These are phyloP conservation scores for Colletotrichum musicola DNA, from an alignment of 2,329 filamentous ascomycete genomes.

Conservation along the genomic window DNA sequence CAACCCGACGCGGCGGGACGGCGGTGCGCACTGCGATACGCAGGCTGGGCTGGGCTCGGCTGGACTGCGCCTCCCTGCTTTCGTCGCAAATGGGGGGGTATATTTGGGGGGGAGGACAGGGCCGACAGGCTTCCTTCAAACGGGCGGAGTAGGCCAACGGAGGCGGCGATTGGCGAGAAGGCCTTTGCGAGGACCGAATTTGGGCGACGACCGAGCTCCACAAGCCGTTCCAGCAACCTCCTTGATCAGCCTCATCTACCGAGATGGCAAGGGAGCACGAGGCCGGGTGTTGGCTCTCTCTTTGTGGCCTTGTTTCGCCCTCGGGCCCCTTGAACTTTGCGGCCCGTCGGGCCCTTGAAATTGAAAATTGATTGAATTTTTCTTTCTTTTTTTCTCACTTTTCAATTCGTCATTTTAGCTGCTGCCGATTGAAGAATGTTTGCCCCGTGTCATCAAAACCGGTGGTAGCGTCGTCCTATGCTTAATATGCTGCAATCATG, in stretches of 20 bases:
- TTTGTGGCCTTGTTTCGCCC: constrained; percentile 8
- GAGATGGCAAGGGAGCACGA: constrained; percentile 31
- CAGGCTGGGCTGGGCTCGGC: background rate
- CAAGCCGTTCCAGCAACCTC: constrained; percentile 30
- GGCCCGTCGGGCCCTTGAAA: background rate
- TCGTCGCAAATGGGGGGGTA: constrained; percentile 22
- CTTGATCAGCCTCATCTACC: constrained; percentile 27
- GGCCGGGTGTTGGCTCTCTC: background rate
- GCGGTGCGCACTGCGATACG: background rate
- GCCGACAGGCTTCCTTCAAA: constrained; percentile 18
- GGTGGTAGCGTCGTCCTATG: constrained; percentile 5
- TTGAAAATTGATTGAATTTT: constrained; percentile 12
- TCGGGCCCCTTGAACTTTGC: background rate
- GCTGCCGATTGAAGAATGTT: constrained; percentile 18
- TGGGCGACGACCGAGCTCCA: constrained; percentile 23
- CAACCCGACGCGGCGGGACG: constrained; percentile 26
- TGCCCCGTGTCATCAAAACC: constrained; percentile 17
- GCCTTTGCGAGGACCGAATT: background rate
- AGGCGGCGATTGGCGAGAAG: constrained; percentile 27
- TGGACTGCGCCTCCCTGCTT: constrained; percentile 37
- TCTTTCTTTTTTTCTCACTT: background rate
- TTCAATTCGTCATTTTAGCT: background rate
- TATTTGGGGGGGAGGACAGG: background rate
- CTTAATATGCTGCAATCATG: background rate
- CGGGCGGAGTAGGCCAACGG: constrained; percentile 33